Conservation (phyloP, 306 rosid genomes). For the Rubus parviflorus region DNA sequence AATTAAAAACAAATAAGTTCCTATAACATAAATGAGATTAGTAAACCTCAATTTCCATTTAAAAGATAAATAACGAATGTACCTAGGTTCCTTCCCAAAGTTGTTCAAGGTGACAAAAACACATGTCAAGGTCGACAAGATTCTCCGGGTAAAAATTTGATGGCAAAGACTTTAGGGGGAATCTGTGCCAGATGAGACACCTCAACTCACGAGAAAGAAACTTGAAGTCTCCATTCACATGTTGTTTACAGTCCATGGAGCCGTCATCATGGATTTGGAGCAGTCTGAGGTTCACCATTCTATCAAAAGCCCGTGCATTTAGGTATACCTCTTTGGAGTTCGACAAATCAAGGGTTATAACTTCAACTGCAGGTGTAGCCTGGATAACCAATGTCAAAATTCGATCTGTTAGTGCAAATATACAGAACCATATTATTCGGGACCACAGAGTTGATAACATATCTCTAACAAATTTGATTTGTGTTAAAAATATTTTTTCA, state of each 20-base stretch:
- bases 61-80: background rate
- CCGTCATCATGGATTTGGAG: conserved; percentile 6
- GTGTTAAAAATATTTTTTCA: no score
- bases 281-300: conserved; percentile 22
- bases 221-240: background rate
- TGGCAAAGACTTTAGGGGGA: conserved; percentile 19
- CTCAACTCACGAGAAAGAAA: conserved; percentile 15
- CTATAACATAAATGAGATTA: no score
- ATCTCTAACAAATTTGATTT: no score
- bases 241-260: background rate
- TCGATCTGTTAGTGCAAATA: background rate
- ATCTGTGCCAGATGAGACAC: conserved; percentile 25
- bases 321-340: background rate
- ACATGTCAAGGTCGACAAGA: conserved; percentile 29
- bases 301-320: conserved; percentile 26
- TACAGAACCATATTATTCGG: background rate
- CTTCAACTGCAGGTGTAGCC: conserved; percentile 19
- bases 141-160: background rate
- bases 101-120: background rate
- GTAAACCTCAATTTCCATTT: background rate
- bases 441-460: background rate
- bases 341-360: background rate
- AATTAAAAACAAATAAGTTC: no score
- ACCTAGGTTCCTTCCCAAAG: conserved; percentile 12
- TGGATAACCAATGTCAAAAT: background rate